Percentiles rank a stretch among this genome's conserved stretches.
These are phyloP conservation scores for Xerocomus amazonicus DNA, from an alignment of 1,284 basidiomycete genomes.

Conservation along the genomic window DNA sequence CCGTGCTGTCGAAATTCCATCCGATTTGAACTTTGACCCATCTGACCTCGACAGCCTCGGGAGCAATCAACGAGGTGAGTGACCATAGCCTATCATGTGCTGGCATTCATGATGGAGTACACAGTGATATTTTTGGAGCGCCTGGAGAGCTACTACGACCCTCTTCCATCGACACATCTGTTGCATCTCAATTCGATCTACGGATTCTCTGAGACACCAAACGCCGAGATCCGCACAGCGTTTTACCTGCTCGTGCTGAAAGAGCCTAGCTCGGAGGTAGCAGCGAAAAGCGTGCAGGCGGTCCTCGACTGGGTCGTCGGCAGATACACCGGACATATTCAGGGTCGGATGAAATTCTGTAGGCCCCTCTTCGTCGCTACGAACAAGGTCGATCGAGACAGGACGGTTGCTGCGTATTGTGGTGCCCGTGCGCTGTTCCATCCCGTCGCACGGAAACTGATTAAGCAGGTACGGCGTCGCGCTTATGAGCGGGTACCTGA, in stretches of 20 bases:
- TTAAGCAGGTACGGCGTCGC: constrained; percentile 58
- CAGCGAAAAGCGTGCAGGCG: constrained; percentile 45
- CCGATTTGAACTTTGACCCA: constrained; percentile 48
- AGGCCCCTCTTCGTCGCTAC: constrained; percentile 61
- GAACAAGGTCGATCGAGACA: constrained; percentile 53
- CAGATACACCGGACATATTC: constrained; percentile 54
- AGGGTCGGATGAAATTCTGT: constrained; percentile 84
- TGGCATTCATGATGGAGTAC: neutral
- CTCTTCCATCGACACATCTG: constrained; percentile 57
- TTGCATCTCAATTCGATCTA: constrained; percentile 57
- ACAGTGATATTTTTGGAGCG: constrained; percentile 74
- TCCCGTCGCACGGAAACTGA: constrained; percentile 72
- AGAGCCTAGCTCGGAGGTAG: constrained; percentile 47
- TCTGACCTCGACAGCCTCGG: constrained; percentile 57
- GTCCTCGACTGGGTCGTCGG: constrained; percentile 72
- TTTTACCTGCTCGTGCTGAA: constrained; percentile 66
- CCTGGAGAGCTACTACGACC: constrained; percentile 47
- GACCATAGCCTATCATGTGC: neutral
- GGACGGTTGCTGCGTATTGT: constrained; percentile 63
- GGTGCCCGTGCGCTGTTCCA: constrained; percentile 62
- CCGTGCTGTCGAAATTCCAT: constrained; percentile 45
- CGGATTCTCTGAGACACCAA: constrained; percentile 47
- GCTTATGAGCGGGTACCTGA: no score
- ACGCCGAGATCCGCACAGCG: constrained; percentile 69
- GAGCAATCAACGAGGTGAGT: constrained; percentile 63